Conservation (phyloP, 371 early-diverging fungal species). For the Fennellomyces sp. region DNA sequence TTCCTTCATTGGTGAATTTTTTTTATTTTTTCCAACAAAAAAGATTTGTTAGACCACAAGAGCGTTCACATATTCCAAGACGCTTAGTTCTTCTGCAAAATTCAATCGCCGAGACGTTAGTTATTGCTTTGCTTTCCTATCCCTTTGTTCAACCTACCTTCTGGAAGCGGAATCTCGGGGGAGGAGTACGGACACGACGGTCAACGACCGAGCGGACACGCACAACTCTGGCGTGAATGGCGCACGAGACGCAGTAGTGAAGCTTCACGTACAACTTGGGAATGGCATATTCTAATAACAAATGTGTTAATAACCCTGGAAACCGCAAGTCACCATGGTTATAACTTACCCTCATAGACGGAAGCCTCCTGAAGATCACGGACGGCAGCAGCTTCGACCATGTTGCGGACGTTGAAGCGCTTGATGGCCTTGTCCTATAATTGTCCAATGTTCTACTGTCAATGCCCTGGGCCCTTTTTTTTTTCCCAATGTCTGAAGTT, state of each 20-base stretch:
- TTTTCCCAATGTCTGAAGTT: not conserved
- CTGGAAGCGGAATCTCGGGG: constrained; percentile 82
- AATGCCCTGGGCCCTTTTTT: not conserved
- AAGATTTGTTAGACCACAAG: not conserved
- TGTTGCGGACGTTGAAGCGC: constrained; percentile 95
- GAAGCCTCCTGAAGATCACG: constrained; percentile 96
- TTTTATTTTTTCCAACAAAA: not conserved
- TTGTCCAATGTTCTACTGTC: not conserved
- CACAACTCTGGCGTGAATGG: constrained; percentile 95
- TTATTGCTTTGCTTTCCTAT: not conserved
- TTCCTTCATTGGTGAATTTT: not conserved
- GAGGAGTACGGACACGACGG: constrained; percentile 93
- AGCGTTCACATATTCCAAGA: constrained; percentile 5
- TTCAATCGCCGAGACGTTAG: not conserved
- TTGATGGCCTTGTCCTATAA: constrained; percentile 96
- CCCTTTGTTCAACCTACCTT: constrained; percentile 26
- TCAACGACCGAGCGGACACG: constrained; percentile 89
- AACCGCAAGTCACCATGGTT: not conserved
- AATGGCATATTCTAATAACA: constrained; percentile 77
- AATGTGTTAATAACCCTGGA: not conserved
- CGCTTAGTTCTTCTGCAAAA: not conserved
- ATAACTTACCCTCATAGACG: constrained; percentile 76
- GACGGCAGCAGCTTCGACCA: constrained; percentile 97
- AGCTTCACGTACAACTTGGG: constrained; percentile 98
- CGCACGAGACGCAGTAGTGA: constrained; percentile 98